Base-by-base conservation (phyloP, 2,329 filamentous ascomycete species). In the Colletotrichum gloeosporioides region DNA sequence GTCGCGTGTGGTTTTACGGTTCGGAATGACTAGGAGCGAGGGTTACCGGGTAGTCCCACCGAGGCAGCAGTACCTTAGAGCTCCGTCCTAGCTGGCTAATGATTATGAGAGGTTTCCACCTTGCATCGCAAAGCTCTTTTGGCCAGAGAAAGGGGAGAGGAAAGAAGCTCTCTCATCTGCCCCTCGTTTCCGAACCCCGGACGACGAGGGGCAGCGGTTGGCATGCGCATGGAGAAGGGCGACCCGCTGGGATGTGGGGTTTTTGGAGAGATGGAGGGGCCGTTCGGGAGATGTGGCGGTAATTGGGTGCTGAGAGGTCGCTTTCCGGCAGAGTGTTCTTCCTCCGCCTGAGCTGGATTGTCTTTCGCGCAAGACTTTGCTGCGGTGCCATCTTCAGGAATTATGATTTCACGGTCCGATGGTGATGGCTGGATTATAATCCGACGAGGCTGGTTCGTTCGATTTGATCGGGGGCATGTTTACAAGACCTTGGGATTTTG, bases 121-220 rank as follows among this genome's bases (percentile, higher is more conserved):
- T 69, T 61, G 55, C 64, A 73, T 68, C 65, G 39, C 39, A 49
- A 31, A 44, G 34, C 34, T 66, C 34, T 32, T 13, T 16, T 44
- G 10, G 13, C 2, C 55, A 59, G 55, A 59, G 25, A 31, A 27
- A 13, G 25, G 55, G 36, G 68, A 29, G 59, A 53, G 22, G n/a
- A 53, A 25, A 25, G 53, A 18, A 57, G 44, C 59, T 71, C 29
- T 71, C 36, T 36, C 34, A 0, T 53, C n/a, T 76, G 74, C 74
- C 74, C 74, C 74, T 76, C 70, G 74, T 74, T 62, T 53, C 59
- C 64, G 74, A 62, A 66, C 74, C 70, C 74, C 74, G 71, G 74
- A 76, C 64, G 65, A 65, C 70, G 73, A 76, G 70, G 73, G 73
- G 73, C 70, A 73, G 44, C 70, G 70, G 27, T 76, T 49, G 69